A percentile compares a stretch with the other conserved stretches of the same genome.
phyloP scores from a whole-genome alignment of 306 rosid species.

The Vachellia collinsii region DNA sequence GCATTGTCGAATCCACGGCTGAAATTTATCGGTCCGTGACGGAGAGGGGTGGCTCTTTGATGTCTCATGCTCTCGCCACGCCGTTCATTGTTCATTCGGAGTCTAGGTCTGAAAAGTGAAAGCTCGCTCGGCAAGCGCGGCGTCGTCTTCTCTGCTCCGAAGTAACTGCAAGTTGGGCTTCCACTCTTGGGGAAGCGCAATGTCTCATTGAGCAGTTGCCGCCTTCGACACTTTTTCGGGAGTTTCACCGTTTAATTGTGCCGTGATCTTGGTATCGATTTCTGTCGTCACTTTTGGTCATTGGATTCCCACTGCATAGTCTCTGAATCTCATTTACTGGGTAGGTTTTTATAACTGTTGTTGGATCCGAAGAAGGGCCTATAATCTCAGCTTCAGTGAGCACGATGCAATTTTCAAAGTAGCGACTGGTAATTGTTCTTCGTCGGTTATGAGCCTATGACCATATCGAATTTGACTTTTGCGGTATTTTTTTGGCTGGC shows the following conservation, averaged over 20 bases:
- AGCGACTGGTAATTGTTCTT: slow-evolving; percentile 24
- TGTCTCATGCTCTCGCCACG: background rate
- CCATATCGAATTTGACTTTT: background rate
- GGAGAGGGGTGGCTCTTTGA: background rate
- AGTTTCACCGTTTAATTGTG: background rate
- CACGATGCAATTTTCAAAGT: background rate
- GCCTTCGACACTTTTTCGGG: background rate
- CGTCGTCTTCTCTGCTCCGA: background rate
- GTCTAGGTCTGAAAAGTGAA: background rate
- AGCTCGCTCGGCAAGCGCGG: background rate
- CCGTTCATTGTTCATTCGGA: background rate
- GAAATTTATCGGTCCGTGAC: background rate
- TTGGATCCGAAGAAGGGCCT: background rate
- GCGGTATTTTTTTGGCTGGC: background rate
- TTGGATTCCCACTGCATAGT: background rate
- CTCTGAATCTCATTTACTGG: background rate
- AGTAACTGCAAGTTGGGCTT: slow-evolving; percentile 8
- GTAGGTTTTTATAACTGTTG: background rate
- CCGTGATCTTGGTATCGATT: background rate
- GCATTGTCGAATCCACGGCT: background rate
- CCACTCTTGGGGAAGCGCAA: background rate
- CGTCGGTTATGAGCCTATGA: background rate
- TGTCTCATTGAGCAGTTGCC: slow-evolving; percentile 12
- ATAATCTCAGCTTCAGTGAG: background rate
- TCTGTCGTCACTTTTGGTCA: background rate